A percentile compares a stretch with the other conserved stretches of the same genome.
Conservation (phyloP, 75 land plant species). For the Sequoiadendron giganteum region DNA sequence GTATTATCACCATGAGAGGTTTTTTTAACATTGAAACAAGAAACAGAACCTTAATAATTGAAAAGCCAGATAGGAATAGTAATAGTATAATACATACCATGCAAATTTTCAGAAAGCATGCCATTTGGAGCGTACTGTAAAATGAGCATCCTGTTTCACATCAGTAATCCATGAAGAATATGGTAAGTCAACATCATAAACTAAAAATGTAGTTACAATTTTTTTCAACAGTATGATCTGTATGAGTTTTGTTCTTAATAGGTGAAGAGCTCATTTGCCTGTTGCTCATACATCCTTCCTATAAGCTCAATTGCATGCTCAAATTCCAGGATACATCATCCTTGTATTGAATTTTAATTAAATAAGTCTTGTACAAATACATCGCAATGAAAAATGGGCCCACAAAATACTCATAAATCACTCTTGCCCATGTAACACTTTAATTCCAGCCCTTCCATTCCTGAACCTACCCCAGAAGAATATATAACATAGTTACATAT, state of each 20-base stretch:
- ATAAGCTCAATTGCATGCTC: not conserved
- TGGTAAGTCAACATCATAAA: slow-evolving; percentile 3
- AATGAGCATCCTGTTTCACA: slow-evolving; percentile 28
- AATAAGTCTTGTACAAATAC: not conserved
- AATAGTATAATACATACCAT: slow-evolving; percentile 7
- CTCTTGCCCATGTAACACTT: not conserved
- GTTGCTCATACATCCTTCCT: not conserved
- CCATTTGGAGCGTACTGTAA: slow-evolving; percentile 42
- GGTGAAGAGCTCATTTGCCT: not conserved
- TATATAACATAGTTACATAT: not conserved
- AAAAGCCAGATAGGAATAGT: not conserved
- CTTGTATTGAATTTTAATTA: not conserved
- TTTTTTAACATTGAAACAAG: not conserved
- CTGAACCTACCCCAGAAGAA: not conserved
- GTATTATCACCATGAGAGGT: not conserved
- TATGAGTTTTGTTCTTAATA: not conserved
- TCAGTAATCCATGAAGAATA: slow-evolving; percentile 3
- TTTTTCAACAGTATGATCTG: no score
- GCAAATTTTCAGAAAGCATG: slow-evolving; percentile 25
- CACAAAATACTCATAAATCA: not conserved
- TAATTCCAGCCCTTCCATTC: not conserved
- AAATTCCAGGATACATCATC: not conserved
- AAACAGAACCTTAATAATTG: not conserved
- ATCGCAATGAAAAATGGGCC: not conserved
- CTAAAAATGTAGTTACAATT: not conserved